Evolutionary conservation across 2,329 filamentous ascomycete species (phyloP).

Genomic region (Arthrobotrys musiformis): DNA sequence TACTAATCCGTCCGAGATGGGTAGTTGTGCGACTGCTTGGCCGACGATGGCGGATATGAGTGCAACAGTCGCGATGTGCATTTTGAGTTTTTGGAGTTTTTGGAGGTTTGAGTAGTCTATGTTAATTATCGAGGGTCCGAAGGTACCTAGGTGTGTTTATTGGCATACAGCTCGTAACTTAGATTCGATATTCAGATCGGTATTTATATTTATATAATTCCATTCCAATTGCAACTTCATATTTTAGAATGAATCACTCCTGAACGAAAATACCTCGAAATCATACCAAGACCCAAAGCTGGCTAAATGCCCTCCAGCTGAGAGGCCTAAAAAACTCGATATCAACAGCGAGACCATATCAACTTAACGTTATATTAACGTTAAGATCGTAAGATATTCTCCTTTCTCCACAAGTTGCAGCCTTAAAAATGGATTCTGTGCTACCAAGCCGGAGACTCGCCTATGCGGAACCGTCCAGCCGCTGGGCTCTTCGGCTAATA

Average conservation of each 20-base stretch:
- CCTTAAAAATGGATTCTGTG: neutral
- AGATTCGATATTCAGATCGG: no score
- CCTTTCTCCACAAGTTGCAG: neutral
- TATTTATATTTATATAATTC: no score
- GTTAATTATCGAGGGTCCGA: no score
- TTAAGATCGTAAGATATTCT: conserved; percentile 22
- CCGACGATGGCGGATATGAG: neutral
- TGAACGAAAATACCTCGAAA: neutral
- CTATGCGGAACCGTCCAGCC: conserved; percentile 12
- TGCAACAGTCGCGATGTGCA: neutral
- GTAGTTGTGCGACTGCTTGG: conserved; percentile 19
- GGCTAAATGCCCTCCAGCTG: conserved; percentile 30
- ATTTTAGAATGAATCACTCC: no score
- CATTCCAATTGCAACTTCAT: no score
- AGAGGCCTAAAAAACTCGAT: no score
- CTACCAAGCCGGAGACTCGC: conserved; percentile 28
- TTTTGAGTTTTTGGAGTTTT: neutral
- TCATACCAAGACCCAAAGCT: neutral
- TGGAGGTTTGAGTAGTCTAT: no score
- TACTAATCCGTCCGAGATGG: conserved; percentile 12
- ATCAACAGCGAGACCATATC: neutral
- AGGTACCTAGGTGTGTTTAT: no score
- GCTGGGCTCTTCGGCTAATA: conserved; percentile 26
- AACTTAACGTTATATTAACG: conserved; percentile 31
- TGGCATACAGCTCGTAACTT: no score